phyloP scores from a whole-genome alignment of 306 rosid species.

The Coriaria nepalensis region DNA sequence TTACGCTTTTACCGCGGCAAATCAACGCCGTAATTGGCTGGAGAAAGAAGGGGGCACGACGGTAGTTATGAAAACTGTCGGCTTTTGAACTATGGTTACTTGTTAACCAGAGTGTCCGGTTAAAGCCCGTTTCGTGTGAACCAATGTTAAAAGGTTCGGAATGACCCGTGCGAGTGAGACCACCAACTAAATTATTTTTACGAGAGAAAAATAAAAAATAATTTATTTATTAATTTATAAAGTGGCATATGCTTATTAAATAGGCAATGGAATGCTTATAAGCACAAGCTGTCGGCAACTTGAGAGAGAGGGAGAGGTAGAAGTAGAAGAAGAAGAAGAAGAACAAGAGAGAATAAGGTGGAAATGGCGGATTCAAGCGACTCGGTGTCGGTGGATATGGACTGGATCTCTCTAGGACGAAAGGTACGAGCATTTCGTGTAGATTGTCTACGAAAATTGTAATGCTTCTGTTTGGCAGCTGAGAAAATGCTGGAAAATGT shows the following conservation, averaged over 20 bases:
- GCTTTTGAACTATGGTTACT: conserved; percentile 63
- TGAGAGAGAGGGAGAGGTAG: conserved; percentile 12
- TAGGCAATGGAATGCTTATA: conserved; percentile 11
- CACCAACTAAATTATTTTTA: conserved; percentile 15
- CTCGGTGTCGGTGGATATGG: conserved; percentile 81
- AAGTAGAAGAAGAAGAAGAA: conserved; percentile 3
- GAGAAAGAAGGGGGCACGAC: conserved; percentile 7
- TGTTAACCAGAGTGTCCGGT: conserved; percentile 26
- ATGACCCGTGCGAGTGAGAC: conserved; percentile 40
- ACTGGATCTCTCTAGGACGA: conserved; percentile 50
- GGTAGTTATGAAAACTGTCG: conserved; percentile 36
- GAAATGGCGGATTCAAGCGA: conserved; percentile 64
- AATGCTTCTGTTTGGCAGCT: conserved; percentile 8
- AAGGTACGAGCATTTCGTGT: conserved; percentile 44
- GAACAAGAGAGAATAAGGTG: conserved; percentile 4
- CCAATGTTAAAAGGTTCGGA: conserved; percentile 25
- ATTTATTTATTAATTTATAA: background rate
- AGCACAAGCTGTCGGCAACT: conserved; percentile 13
- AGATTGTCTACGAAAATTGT: background rate
- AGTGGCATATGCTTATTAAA: conserved; percentile 24
- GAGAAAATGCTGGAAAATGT: conserved; percentile 10
- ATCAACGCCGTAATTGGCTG: background rate
- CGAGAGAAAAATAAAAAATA: background rate
- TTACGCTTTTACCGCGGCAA: background rate
- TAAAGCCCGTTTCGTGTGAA: conserved; percentile 28